Evolutionary conservation across 1,284 basidiomycete species (phyloP), one percentile per base, ranked within the genome.

Genomic region (Rhodotorula sp.): DNA sequence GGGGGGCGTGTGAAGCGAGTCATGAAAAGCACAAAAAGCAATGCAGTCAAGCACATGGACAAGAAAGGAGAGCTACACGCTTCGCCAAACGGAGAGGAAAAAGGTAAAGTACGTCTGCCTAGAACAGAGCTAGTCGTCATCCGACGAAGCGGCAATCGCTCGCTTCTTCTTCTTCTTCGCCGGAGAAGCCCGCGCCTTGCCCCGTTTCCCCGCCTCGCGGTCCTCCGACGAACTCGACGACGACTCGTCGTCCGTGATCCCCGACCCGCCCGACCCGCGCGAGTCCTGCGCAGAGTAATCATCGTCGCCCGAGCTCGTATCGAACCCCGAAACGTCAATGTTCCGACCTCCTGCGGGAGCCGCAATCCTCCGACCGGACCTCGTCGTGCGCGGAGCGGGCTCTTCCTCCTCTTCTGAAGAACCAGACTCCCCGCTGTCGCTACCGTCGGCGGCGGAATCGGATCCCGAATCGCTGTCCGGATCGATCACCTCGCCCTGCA

Each of bases 141-240:
- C 49, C 18, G 63, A 57, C 26, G 54, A 56, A 20, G 23, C 10
- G 5, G 14, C 20, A 39, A 68, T 74, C 47, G 91, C 91, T 67
- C 91, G 85, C 84, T 97, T 97, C 87, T 97, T 97, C 87, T 97
- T 97, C 56, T 16, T n/a, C 26, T n/a, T 15, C 29, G 54, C 6
- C 12, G 54, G 54, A 16, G n/a, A n/a, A 6, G 54, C 14, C 54
- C 29, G n/a, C 4, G 29, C 26, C 14, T 56, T 26, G 26, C 91
- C 91, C 39, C 10, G 2, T 12, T 43, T 43, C 39, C 10, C 10
- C 39, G 39, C 39, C 39, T 43, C 39, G 39, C 39, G 39, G 10
- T 43, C 39, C 94, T 77, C 94, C 87, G 83, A 97, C 94, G 91
- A 95, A 95, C 83, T 97, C 94, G 79, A 97, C 94, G 69, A 97